phyloP scores from a whole-genome alignment of 148 eudicot genomes.

The Agrostemma githago region DNA sequence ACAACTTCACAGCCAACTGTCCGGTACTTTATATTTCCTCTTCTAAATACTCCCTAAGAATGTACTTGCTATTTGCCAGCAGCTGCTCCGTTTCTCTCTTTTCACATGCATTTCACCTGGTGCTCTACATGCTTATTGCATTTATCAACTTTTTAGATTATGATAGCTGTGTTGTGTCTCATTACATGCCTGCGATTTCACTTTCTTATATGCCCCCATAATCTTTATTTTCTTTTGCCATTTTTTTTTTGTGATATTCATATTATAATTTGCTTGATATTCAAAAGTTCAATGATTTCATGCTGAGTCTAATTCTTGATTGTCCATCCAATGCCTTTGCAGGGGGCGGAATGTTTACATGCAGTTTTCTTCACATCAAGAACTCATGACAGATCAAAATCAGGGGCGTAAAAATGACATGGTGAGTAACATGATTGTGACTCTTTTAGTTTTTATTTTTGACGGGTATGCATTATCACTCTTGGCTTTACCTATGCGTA shows the following conservation, averaged over 20 bases:
- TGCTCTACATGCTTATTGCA: background rate
- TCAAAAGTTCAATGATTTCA: background rate
- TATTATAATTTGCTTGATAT: background rate
- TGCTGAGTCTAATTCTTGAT: constrained; percentile 6
- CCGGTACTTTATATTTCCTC: constrained; percentile 17
- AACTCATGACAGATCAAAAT: constrained; percentile 34
- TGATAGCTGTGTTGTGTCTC: background rate
- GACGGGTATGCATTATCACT: background rate
- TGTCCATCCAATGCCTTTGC: background rate
- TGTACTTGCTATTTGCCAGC: background rate
- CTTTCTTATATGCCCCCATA: background rate
- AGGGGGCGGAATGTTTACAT: constrained; percentile 43
- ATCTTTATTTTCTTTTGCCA: background rate
- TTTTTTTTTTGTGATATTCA: background rate
- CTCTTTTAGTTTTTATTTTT: background rate
- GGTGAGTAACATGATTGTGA: constrained; percentile 20
- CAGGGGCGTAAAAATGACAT: constrained; percentile 36
- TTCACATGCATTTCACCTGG: background rate
- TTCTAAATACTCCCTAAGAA: background rate
- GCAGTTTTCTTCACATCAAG: constrained; percentile 45
- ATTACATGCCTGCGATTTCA: background rate
- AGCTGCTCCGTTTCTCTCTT: background rate
- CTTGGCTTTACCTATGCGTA: background rate
- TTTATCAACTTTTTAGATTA: background rate
- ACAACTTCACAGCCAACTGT: constrained; percentile 36